Conservation (phyloP, 2,329 filamentous ascomycete species). For the Parastagonospora nodorum region DNA sequence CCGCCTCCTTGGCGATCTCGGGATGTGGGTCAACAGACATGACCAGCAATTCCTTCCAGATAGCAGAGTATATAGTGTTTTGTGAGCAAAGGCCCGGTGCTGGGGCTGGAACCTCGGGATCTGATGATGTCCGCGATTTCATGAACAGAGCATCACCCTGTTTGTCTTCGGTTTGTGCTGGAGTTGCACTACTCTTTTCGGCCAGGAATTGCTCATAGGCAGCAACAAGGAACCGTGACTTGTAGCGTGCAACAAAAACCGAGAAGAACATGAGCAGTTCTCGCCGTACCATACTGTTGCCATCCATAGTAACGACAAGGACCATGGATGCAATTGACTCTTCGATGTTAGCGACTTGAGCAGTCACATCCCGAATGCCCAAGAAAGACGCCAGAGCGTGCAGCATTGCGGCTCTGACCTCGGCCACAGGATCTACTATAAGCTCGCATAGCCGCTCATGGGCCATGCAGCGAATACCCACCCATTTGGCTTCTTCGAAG, state of each 20-base stretch:
- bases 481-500: constrained; percentile 91
- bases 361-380: constrained; percentile 88
- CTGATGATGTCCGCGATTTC: constrained; percentile 27
- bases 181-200: constrained; percentile 59
- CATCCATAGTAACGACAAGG: constrained; percentile 89
- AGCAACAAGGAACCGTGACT: constrained; percentile 88
- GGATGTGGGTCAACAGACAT: constrained; percentile 93
- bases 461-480: constrained; percentile 86
- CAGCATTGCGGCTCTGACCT: constrained; percentile 91
- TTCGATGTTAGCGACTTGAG: constrained; percentile 88
- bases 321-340: constrained; percentile 88
- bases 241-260: constrained; percentile 85
- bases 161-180: constrained; percentile 26
- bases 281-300: constrained; percentile 90
- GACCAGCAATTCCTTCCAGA: constrained; percentile 92
- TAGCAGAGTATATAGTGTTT: constrained; percentile 88
- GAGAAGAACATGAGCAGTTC: constrained; percentile 94
- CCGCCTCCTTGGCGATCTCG: constrained; percentile 85
- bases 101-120: background rate
- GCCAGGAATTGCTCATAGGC: constrained; percentile 90
- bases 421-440: constrained; percentile 83
- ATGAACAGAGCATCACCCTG: constrained; percentile 37
- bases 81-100: constrained; percentile 59
- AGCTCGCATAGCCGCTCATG: constrained; percentile 80
- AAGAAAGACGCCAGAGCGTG: constrained; percentile 93